Base-by-base conservation (phyloP, 306 rosid genomes). In the Ormosia semicastrata region DNA sequence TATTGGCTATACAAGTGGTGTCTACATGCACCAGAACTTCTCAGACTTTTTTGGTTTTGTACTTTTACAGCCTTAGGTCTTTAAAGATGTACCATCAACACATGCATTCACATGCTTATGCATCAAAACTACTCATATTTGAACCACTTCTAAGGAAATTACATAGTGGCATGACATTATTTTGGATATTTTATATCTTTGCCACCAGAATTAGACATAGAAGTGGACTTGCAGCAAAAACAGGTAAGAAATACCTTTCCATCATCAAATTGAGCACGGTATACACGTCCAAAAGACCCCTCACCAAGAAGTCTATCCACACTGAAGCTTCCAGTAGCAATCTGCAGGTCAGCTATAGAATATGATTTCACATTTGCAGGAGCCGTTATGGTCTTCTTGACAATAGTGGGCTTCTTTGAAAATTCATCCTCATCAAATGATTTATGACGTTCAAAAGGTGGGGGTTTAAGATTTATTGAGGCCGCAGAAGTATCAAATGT, bases 271-370 rank as follows among this genome's bases (percentile, higher is more conserved):
- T 91, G 94, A 84, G 94, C 98, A 33, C 94, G 94, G 82, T 93
- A 96, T 76, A 96, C 97, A 2, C 98, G 98, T 53, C 99, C 99
- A 87, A 93, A 89, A 69, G 94, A 89, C 43, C 98, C 99, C 83
- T 93, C 98, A 30, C 97, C 99, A 29, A 93, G 89, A 75, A 93
- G 98, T 75, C 92, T 90, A 59, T 96, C 99, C 54, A 87, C 86
- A 74, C 87, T 92, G 88, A 96, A 96, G 92, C 97, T 93, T 71
- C 92, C 97, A n/a, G 98, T 93, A 83, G 99, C 98, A 82, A 96
- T 86, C 89, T 96, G 99, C 86, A 96, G 86, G 84, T 96, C 99
- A 59, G 97, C 98, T 79, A 96, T 71, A 17, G 99, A 91, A 83
- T 91, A 96, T 30, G 97, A 86, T 53, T 82, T 89, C 78, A 93